Evolutionary conservation across 1,284 basidiomycete species (phyloP).

Genomic region (Cutaneotrichosporon mucoides): DNA sequence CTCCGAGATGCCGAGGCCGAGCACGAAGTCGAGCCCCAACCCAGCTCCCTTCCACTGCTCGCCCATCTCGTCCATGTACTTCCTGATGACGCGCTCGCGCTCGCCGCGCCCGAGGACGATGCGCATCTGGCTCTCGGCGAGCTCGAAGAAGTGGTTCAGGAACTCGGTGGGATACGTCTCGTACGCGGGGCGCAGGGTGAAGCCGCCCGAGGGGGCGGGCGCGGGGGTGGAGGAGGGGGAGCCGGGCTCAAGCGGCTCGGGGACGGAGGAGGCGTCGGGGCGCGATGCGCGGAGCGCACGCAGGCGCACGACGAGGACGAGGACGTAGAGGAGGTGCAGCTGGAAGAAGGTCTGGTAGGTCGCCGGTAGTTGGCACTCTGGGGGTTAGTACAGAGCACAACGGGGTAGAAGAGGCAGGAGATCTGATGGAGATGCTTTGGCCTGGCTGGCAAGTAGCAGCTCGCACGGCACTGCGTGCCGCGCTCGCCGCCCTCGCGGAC

Average conservation of each 20-base stretch:
- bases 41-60: slow-evolving; percentile 87
- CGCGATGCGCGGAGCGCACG: slow-evolving; percentile 65
- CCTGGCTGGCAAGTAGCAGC: too few species aligned
- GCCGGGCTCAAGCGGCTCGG: slow-evolving; percentile 30
- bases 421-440: too few species aligned
- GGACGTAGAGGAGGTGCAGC: slow-evolving; percentile 87
- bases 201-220: neutral
- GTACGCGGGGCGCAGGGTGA: slow-evolving; percentile 30
- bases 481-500: too few species aligned
- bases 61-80: slow-evolving; percentile 83
- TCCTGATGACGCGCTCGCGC: slow-evolving; percentile 74
- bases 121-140: slow-evolving; percentile 87
- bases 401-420: too few species aligned
- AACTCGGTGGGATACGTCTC: slow-evolving; percentile 56
- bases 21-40: slow-evolving; percentile 71
- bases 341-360: slow-evolving; percentile 99
- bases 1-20: slow-evolving; percentile 29
- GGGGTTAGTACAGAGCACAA: neutral
- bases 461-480: too few species aligned
- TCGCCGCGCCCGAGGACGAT: slow-evolving; percentile 65
- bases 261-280: slow-evolving; percentile 49
- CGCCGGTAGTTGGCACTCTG: slow-evolving; percentile 80
- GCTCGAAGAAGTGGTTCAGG: slow-evolving; percentile 93
- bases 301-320: slow-evolving; percentile 82
- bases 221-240: slow-evolving; percentile 7